phyloP scores from a whole-genome alignment of 345 rosid species.

The Citrus reticulata region DNA sequence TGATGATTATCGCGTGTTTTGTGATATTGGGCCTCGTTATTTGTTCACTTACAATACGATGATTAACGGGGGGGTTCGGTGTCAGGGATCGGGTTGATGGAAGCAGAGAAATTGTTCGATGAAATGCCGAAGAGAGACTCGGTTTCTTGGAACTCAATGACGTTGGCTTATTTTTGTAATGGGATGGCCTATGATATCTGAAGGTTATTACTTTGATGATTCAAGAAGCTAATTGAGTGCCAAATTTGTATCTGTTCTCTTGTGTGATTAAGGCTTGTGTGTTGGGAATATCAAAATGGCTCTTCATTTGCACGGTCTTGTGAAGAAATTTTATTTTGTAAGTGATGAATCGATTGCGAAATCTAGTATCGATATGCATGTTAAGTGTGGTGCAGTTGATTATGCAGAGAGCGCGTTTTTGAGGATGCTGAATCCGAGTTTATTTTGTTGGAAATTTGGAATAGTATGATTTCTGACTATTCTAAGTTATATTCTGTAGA shows the following conservation, averaged over 20 bases:
- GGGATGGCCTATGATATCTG: conserved; percentile 3
- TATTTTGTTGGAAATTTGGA: conserved; percentile 11
- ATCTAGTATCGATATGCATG: conserved; percentile 21
- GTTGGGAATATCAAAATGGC: conserved; percentile 18
- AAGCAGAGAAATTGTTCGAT: conserved; percentile 25
- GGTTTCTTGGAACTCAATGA: conserved; percentile 26
- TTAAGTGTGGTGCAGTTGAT: conserved; percentile 10
- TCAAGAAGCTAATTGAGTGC: neutral
- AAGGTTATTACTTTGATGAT: conserved; percentile 11
- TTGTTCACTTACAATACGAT: conserved; percentile 14
- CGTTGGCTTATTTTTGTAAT: conserved; percentile 9
- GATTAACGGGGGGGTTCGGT: conserved; percentile 1
- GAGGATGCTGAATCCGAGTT: conserved; percentile 15
- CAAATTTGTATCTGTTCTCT: conserved; percentile 2
- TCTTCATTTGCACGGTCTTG: conserved; percentile 18
- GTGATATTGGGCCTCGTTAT: neutral
- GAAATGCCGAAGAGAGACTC: conserved; percentile 25
- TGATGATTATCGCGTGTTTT: conserved; percentile 10
- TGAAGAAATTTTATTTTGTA: conserved; percentile 3
- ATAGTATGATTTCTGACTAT: conserved; percentile 28
- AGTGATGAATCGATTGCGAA: neutral
- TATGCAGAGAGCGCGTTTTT: conserved; percentile 16
- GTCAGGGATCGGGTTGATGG: neutral
- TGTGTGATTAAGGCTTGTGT: conserved; percentile 24
- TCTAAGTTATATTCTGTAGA: conserved; percentile 16